phyloP scores from a whole-genome alignment of 768 basidiomycete species.

The Trametes punicea region DNA sequence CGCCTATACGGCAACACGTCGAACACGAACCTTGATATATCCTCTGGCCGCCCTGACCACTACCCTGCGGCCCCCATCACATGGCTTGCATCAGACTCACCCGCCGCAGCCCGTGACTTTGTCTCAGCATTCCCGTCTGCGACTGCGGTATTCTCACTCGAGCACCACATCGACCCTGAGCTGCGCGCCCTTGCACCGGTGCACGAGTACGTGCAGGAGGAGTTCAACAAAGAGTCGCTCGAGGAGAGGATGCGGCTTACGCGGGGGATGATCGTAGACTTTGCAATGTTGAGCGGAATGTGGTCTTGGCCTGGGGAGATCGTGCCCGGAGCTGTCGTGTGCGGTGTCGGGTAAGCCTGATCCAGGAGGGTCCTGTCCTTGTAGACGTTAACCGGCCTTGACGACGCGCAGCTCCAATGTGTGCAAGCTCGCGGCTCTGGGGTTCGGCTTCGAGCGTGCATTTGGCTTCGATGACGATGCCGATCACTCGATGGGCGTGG shows the following conservation, averaged over 20 bases:
- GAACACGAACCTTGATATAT: background rate
- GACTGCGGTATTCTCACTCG: conserved; percentile 45
- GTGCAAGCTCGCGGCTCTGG: background rate
- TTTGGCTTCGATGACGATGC: conserved; percentile 48
- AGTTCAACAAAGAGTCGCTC: conserved; percentile 42
- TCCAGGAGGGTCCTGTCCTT: background rate
- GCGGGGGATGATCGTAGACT: conserved; percentile 63
- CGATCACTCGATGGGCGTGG: conserved; percentile 37
- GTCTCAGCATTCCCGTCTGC: conserved; percentile 33
- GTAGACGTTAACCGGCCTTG: background rate
- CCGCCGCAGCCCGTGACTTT: conserved; percentile 42
- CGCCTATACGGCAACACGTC: conserved; percentile 31
- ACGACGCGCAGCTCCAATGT: background rate
- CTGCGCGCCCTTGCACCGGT: conserved; percentile 49
- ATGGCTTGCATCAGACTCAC: conserved; percentile 65
- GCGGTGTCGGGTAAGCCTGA: conserved; percentile 37
- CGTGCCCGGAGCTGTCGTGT: conserved; percentile 51
- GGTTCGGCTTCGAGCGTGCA: conserved; percentile 57
- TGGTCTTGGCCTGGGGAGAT: conserved; percentile 49
- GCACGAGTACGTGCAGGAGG: conserved; percentile 50
- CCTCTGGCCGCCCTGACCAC: conserved; percentile 17
- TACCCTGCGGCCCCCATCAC: conserved; percentile 35
- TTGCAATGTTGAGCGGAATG: conserved; percentile 60
- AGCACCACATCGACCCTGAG: conserved; percentile 38
- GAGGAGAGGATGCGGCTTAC: conserved; percentile 48